Conservation (phyloP, 2,329 filamentous ascomycete species). For the Boeremia lycopersici region DNA sequence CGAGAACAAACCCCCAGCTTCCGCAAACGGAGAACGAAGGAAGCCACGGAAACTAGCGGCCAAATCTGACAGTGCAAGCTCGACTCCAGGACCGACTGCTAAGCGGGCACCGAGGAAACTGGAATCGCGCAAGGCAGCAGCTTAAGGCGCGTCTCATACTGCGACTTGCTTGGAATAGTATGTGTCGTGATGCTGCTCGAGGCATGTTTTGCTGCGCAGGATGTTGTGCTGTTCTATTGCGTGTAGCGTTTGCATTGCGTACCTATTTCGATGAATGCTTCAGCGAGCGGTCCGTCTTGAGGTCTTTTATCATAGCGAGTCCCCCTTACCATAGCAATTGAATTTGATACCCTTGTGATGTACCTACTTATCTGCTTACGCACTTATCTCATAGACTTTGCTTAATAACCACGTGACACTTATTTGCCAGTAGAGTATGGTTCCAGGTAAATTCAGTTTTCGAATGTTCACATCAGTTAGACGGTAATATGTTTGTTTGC, state of each 20-base stretch:
- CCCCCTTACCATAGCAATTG: not conserved
- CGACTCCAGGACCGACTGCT: conserved; percentile 9
- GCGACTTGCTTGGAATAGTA: too few relatives aligned
- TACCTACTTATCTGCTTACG: not conserved
- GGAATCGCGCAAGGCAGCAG: conserved; percentile 27
- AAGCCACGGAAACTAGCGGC: conserved; percentile 37
- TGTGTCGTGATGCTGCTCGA: not conserved
- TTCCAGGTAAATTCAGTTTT: too few relatives aligned
- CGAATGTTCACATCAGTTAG: too few relatives aligned
- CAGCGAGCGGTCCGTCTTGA: not conserved
- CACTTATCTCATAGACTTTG: too few relatives aligned
- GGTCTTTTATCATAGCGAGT: not conserved
- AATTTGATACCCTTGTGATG: not conserved
- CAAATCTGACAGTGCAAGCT: conserved; percentile 16
- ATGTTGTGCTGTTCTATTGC: not conserved
- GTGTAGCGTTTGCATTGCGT: not conserved
- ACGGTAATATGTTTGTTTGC: too few relatives aligned
- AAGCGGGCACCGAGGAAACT: conserved; percentile 36
- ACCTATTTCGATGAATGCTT: not conserved
- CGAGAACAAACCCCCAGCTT: conserved; percentile 23
- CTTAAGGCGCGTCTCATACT: not conserved
- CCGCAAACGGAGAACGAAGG: conserved; percentile 17
- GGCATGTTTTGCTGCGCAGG: not conserved
- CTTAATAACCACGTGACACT: too few relatives aligned
- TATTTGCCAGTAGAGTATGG: too few relatives aligned